Evolutionary conservation across 2,329 filamentous ascomycete species (phyloP).

Genomic region (Didymellaceae sp.): DNA sequence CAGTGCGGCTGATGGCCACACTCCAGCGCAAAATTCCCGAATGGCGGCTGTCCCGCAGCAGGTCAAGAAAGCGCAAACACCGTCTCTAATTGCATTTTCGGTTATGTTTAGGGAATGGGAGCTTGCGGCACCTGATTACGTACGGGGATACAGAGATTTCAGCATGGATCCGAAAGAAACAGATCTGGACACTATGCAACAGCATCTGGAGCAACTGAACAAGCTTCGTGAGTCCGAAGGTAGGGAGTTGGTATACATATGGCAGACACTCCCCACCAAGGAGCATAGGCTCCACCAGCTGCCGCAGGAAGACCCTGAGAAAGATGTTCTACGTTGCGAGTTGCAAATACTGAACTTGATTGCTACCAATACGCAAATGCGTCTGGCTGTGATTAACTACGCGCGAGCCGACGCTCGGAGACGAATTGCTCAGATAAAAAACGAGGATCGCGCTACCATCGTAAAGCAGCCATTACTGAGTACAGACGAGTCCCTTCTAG

Average conservation of each 20-base stretch:
- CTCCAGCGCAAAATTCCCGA: background rate
- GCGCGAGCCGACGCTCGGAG: conserved; percentile 25
- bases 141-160: conserved; percentile 23
- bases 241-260: conserved; percentile 24
- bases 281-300: conserved; percentile 27
- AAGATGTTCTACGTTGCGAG: conserved; percentile 22
- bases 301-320: conserved; percentile 18
- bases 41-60: conserved; percentile 1
- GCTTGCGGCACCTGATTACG: conserved; percentile 25
- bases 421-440: conserved; percentile 20
- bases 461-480: background rate
- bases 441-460: conserved; percentile 2
- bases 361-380: conserved; percentile 1
- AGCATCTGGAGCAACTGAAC: conserved; percentile 24
- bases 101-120: conserved; percentile 23
- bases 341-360: conserved; percentile 28
- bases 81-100: conserved; percentile 18
- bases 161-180: conserved; percentile 12
- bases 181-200: conserved; percentile 19
- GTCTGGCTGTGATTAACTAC: conserved; percentile 23
- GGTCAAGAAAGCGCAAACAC: conserved; percentile 10
- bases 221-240: conserved; percentile 11
- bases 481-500: background rate
- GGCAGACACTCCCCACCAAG: conserved; percentile 22
- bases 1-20: background rate